Percentiles rank a stretch among this genome's conserved stretches.
These are phyloP conservation scores for Stevia rebaudiana DNA, from an alignment of 140 eudicot species.

Conservation along the genomic window DNA sequence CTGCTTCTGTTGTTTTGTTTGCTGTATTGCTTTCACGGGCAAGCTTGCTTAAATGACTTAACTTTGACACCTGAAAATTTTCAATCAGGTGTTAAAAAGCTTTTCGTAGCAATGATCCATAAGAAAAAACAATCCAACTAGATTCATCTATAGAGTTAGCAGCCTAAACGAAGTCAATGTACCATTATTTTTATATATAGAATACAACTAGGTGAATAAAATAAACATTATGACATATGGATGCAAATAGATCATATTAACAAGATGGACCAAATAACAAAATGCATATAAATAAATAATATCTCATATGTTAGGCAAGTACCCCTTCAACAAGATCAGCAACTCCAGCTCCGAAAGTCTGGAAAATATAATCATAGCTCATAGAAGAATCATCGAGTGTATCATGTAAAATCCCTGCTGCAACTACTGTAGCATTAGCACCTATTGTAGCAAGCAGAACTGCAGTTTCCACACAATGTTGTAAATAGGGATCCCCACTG, in stretches of 20 bases:
- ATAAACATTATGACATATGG: neutral
- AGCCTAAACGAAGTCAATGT: neutral
- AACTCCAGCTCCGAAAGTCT: constrained; percentile 65
- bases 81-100: constrained; percentile 1
- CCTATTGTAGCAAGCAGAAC: constrained; percentile 70
- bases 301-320: neutral
- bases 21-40: constrained; percentile 95
- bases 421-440: constrained; percentile 84
- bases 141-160: too few relatives aligned
- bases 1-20: constrained; percentile 75
- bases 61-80: constrained; percentile 64
- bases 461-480: constrained; percentile 90
- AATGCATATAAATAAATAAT: constrained; percentile 9
- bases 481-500: constrained; percentile 89
- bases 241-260: constrained; percentile 4
- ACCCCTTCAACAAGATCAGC: constrained; percentile 91
- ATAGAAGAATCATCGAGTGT: constrained; percentile 81
- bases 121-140: constrained; percentile 17
- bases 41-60: constrained; percentile 94
- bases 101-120: constrained; percentile 17
- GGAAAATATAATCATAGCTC: constrained; percentile 47
- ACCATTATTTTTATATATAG: neutral
- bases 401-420: constrained; percentile 95
- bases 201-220: neutral
- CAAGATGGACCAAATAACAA: constrained; percentile 12